A percentile compares a stretch with the other conserved stretches of the same genome.
These are phyloP conservation scores for Stachybotrys echinatus DNA, from an alignment of 2,329 filamentous ascomycete species.

Conservation along the genomic window DNA sequence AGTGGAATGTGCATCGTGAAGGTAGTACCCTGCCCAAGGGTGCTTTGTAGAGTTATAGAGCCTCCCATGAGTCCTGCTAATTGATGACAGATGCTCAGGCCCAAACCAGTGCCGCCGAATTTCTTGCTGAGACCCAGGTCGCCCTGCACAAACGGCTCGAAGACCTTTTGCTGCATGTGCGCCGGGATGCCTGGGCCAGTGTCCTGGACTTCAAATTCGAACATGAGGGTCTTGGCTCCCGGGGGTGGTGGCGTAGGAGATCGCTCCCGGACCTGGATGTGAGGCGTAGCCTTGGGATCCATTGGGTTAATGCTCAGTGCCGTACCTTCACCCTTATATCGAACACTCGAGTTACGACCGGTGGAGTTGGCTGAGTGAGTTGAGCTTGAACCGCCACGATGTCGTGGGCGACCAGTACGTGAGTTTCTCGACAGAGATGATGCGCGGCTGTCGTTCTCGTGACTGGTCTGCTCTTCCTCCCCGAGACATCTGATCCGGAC, in stretches of 20 bases:
- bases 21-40: conserved; percentile 67
- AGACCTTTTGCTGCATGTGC: conserved; percentile 74
- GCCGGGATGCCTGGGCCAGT: conserved; percentile 81
- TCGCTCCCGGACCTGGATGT: conserved; percentile 46
- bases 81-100: conserved; percentile 85
- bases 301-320: conserved; percentile 59
- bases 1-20: conserved; percentile 83
- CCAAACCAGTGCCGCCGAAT: conserved; percentile 82
- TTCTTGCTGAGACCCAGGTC: conserved; percentile 85
- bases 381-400: conserved; percentile 43
- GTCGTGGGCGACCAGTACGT: conserved; percentile 33
- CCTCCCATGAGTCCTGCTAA: conserved; percentile 80
- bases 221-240: conserved; percentile 61
- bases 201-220: conserved; percentile 86
- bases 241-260: conserved; percentile 56
- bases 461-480: conserved; percentile 40
- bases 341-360: conserved; percentile 11
- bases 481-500: conserved; percentile 71
- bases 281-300: conserved; percentile 46
- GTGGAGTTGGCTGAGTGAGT: conserved; percentile 46
- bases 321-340: conserved; percentile 34
- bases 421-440: conserved; percentile 48
- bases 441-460: conserved; percentile 41
- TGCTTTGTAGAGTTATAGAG: conserved; percentile 65
- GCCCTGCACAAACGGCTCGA: conserved; percentile 93